Evolutionary conservation across 1,139 yeast species (phyloP).

Genomic region (Hyphopichia fennica): DNA sequence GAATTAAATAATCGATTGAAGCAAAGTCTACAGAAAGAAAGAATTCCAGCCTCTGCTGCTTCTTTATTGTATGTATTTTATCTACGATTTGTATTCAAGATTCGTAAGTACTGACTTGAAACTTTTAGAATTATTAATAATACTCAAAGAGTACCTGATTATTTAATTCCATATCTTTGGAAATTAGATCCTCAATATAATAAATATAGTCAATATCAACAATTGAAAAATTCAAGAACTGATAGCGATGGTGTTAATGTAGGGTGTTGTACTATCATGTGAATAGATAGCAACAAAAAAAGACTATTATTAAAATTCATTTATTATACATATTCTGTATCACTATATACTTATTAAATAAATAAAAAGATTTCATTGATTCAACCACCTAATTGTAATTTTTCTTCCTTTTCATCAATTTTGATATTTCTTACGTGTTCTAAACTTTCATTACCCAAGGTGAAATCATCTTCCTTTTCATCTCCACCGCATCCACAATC

Average conservation of each 20-base stretch:
- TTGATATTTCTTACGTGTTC: constrained; percentile 44
- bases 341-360: too few relatives aligned
- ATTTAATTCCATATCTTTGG: constrained; percentile 54
- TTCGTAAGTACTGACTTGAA: constrained; percentile 11
- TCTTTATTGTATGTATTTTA: constrained; percentile 39
- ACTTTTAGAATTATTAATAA: constrained; percentile 37
- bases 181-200: constrained; percentile 47
- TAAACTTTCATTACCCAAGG: constrained; percentile 36
- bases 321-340: neutral
- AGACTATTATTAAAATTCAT: too few relatives aligned
- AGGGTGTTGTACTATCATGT: constrained; percentile 50
- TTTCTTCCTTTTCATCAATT: constrained; percentile 41
- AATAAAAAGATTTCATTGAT: neutral
- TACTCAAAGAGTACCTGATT: constrained; percentile 51
- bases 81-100: too few relatives aligned
- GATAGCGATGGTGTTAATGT: constrained; percentile 8
- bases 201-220: constrained; percentile 37
- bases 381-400: constrained; percentile 39
- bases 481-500: constrained; percentile 95
- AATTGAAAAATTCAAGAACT: constrained; percentile 13
- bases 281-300: too few relatives aligned
- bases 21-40: constrained; percentile 52
- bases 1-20: constrained; percentile 59
- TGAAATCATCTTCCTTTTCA: constrained; percentile 45
- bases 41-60: constrained; percentile 71